phyloP scores from a whole-genome alignment of 305 asterid species.

The Rubia occidens region DNA sequence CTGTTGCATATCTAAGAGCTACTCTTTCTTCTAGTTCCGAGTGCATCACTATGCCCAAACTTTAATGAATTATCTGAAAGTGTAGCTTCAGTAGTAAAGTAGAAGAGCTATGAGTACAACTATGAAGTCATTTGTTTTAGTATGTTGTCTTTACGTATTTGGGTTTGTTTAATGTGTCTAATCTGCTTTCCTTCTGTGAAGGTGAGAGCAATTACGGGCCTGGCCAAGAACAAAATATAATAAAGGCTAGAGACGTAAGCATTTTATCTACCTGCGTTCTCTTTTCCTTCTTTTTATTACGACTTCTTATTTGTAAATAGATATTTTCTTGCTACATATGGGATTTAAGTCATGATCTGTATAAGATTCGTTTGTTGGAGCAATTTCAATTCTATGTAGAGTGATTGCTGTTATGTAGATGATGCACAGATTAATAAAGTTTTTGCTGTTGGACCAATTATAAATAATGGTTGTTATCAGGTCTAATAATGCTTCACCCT shows the following conservation, averaged over 20 bases:
- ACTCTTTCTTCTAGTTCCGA: not conserved
- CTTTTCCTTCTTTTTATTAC: not conserved
- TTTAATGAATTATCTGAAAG: not conserved
- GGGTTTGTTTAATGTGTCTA: conserved; percentile 6
- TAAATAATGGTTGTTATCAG: not conserved
- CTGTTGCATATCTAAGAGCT: not conserved
- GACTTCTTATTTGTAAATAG: too few species aligned
- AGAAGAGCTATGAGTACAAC: not conserved
- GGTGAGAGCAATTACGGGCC: conserved; percentile 30
- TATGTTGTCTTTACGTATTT: not conserved
- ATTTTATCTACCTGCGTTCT: not conserved
- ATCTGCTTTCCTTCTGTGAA: conserved; percentile 22
- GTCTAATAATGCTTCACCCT: not conserved
- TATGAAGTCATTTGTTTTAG: not conserved
- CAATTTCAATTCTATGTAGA: not conserved
- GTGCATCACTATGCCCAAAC: conserved; percentile 1
- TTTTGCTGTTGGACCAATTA: not conserved
- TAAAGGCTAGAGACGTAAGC: conserved; percentile 39
- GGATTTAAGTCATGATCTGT: not conserved
- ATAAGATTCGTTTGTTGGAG: not conserved
- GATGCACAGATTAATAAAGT: not conserved
- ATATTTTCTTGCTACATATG: not conserved
- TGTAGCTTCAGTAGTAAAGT: not conserved
- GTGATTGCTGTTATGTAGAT: not conserved
- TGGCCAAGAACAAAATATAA: conserved; percentile 26